Base-by-base conservation (phyloP, 2,329 filamentous ascomycete species). In the Cladosporium velox region DNA sequence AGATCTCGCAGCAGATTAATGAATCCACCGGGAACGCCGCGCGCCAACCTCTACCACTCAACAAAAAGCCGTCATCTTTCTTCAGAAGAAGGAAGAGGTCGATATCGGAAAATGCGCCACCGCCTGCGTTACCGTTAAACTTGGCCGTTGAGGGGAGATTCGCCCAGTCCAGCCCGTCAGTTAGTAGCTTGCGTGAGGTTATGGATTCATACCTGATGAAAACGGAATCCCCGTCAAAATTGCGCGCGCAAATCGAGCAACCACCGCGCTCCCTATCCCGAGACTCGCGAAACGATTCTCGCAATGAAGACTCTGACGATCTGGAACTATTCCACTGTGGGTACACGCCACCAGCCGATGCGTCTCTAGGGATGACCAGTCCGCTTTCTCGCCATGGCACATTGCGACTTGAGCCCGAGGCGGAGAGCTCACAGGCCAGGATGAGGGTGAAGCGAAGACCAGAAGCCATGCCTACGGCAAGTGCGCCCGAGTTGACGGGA, bases 71-170 rank as follows among this genome's bases (percentile, higher is more conserved):
- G 4, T 96, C 94, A 0, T 94, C 92, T 0, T 98, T 99, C 80
- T 98, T 98, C 81, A 87, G 95, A 68, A 86, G 95, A 67, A 87
- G 93, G 69, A 98, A 98, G 86, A 96, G 94, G 85, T 97, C 93
- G 5, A 79, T 92, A 38, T 86, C 88, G 15, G 93, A 96, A 69
- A 76, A 78, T 54, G 84, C 87, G 26, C 85, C 90, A 38, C 88
- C 90, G 10, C 78, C 89, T 34, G 61, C 61, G 8, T 85, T 77
- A 69, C 78, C 83, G 52, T 71, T 81, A 32, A 78, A 80, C 44
- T 72, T 82, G 60, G 57, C 44, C 77, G 55, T 72, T 62, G 72
- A 80, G 74, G 55, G 73, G 70, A 12, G 66, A 61, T 51, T 74
- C 79, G 49, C 61, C 18, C 70, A 73, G 66, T 69, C 72, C 14